Conservation (phyloP, 306 rosid species). For the Senna tora region DNA sequence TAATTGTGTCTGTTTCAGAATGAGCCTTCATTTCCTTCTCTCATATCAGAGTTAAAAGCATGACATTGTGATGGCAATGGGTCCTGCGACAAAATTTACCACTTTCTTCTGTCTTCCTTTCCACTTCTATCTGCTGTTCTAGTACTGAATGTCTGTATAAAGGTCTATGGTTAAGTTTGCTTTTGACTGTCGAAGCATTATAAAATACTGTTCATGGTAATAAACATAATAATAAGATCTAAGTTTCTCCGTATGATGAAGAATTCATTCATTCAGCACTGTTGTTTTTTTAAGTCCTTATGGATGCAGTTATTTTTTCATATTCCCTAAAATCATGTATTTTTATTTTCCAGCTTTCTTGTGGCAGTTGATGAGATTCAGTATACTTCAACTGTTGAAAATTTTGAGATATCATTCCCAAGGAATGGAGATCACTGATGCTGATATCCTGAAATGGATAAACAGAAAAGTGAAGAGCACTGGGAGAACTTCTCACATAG, state of each 20-base stretch:
- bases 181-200: not conserved
- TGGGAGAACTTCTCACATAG: constrained; percentile 75
- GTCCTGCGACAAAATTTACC: not conserved
- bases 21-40: not conserved
- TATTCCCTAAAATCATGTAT: constrained; percentile 30
- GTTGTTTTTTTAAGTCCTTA: not conserved
- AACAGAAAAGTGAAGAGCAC: constrained; percentile 79
- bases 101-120: not conserved
- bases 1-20: not conserved
- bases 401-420: constrained; percentile 85
- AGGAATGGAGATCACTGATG: constrained; percentile 85
- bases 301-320: not conserved
- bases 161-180: not conserved
- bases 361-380: constrained; percentile 95
- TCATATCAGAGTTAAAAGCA: not conserved
- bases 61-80: not conserved
- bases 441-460: constrained; percentile 87
- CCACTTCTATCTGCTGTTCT: not conserved
- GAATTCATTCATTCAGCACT: not conserved
- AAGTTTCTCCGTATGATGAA: not conserved
- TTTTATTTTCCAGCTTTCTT: constrained; percentile 69
- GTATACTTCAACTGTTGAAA: constrained; percentile 85
- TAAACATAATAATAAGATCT: not conserved
- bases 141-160: not conserved
- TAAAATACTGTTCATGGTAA: not conserved